Evolutionary conservation across 257 asterid species (phyloP), one percentile per base, ranked within the genome.

Genomic region (Primulina tabacum): DNA sequence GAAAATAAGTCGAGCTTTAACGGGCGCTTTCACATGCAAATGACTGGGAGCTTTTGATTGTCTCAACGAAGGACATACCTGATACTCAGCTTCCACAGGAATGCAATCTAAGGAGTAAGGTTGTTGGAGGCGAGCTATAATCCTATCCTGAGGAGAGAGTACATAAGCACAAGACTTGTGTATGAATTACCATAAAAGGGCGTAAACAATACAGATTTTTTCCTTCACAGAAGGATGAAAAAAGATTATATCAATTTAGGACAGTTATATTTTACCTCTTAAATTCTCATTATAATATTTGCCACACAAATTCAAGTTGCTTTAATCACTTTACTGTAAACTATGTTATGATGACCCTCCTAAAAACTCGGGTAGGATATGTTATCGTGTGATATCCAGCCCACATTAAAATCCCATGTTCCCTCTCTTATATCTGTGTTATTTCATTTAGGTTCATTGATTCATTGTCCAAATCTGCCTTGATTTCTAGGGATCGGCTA

Each of bases 61-160:
- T 73, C 60, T 10, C 56, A 79, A 50, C 26, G 59, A 67, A 70
- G 34, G 55, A 75, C 67, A 65, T 73, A 92, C 99, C 97, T 91
- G 99, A 71, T 82, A 94, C 82, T 94, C 97, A 67, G 97, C 95
- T 85, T 94, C 99, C 61, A 94, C 99, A 0, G 99, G 97, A 76
- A 94, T 94, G 86, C 99, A 94, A 81, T 94, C 99, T 78, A 94
- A 74, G 2, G 99, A 88, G 84, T 91, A 94, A 66, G 99, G 99
- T 81, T 94, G 97, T 78, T 94, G 97, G 78, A 94, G 97, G 52
- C 97, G 99, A 78, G 99, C 96, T 50, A 94, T 89, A 65, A 94
- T 91, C 65, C 97, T 90, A 71, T 94, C 99, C 98, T 92, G 80
- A 17, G 75, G 74, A 75, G 69, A 38, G 77, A 62, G 40, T 61